Evolutionary conservation across 768 basidiomycete genomes (phyloP), one percentile per base, ranked within the genome.

Genomic region (Roridomyces roridus): DNA sequence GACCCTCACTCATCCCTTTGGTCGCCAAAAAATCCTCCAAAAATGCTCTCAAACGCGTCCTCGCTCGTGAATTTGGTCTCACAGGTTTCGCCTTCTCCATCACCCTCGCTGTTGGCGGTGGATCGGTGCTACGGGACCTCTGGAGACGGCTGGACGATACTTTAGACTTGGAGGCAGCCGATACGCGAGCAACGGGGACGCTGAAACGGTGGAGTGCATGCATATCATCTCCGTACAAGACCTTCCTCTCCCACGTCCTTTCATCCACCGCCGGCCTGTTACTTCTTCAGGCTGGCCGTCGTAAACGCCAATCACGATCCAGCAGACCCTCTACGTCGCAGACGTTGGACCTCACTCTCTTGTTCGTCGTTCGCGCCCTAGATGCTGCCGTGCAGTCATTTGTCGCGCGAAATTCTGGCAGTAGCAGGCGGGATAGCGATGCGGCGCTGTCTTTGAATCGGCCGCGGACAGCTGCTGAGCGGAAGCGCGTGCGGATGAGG

Each of bases 41-140:
- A 34, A 23, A 48, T 39, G 57, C 62, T 63, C 62, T 80, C 37
- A 60, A 63, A 57, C 71, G 74, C 43, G 68, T 85, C 12, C 69
- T 92, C 9, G 72, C 64, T 50, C 80, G 82, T 36, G 89, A 92
- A 65, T 68, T 89, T 11, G 78, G 80, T 8, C 59, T 78, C 34
- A 84, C 83, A 52, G 85, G 89, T 14, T 89, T 92, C 68, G 87
- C 91, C 6, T 87, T 82, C 52, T 81, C 88, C 25, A 80, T 91
- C 50, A 84, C 89, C 0, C 65, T 83, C 6, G 80, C 85, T 15
- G 76, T 90, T 6, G 88, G 81, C 0, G 91, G 90, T 8, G 89
- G 89, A 3, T 78, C 81, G 26, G 72, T 77, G 31, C 66, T 92
- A 18, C 77, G 77, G 46, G 72, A 74, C 26, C 50, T 84, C 10